A percentile compares a stretch with the other conserved stretches of the same genome.
These are phyloP conservation scores for Pisolithus microcarpus DNA, from an alignment of 768 basidiomycete genomes.

Conservation along the genomic window DNA sequence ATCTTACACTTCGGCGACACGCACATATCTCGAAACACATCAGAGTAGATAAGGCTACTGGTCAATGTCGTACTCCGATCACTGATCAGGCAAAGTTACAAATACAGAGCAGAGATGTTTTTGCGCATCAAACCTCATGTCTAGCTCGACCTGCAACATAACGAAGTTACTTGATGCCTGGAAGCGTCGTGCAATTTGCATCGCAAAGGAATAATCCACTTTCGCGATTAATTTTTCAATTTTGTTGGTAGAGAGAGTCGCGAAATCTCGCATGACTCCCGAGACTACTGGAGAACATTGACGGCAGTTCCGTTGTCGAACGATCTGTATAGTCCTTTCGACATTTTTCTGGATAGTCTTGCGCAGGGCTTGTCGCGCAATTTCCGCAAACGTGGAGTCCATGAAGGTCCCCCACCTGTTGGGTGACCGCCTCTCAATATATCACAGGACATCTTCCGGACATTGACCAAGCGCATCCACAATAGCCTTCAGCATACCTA, in stretches of 20 bases:
- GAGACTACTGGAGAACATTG: constrained; percentile 1
- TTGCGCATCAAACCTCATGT: too few species aligned
- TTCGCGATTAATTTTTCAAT: constrained; percentile 8
- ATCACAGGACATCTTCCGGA: not conserved
- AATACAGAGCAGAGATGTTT: too few species aligned
- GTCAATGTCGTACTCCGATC: too few species aligned
- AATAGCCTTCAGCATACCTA: not conserved
- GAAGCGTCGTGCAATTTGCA: too few species aligned
- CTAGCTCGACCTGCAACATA: too few species aligned
- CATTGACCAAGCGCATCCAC: not conserved
- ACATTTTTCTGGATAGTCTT: constrained; percentile 1
- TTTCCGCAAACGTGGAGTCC: constrained; percentile 4
- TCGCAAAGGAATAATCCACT: not conserved
- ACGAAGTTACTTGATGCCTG: too few species aligned
- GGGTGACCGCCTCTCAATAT: not conserved
- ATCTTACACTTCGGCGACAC: too few species aligned
- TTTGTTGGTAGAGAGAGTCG: constrained; percentile 5
- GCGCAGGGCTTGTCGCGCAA: constrained; percentile 15
- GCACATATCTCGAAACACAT: too few species aligned
- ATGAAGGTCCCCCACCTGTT: constrained; percentile 20
- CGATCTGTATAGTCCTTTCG: not conserved
- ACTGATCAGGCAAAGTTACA: too few species aligned
- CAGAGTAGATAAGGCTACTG: too few species aligned
- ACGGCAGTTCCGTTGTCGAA: not conserved
- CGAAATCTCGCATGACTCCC: constrained; percentile 10